These are phyloP conservation scores for Syzygium syzygioides DNA, from an alignment of 441 rosid genomes.

Conservation along the genomic window DNA sequence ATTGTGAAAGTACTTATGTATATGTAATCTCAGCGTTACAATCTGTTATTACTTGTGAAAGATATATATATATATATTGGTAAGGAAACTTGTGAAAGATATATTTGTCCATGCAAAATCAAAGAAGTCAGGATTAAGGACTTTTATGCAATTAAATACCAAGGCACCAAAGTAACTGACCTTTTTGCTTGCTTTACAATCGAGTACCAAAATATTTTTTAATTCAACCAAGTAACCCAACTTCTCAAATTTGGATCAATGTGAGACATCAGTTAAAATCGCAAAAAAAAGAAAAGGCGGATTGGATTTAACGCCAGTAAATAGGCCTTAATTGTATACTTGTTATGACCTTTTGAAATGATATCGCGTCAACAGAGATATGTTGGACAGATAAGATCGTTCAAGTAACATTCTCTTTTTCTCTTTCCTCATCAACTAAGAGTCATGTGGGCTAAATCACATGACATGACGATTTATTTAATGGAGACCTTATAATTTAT, in stretches of 20 bases:
- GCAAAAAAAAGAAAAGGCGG: not conserved
- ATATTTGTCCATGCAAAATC: not conserved
- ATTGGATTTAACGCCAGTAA: not conserved
- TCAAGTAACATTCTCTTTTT: not conserved
- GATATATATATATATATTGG: no score
- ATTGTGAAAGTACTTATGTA: not conserved
- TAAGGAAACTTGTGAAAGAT: not conserved
- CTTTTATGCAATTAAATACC: no score
- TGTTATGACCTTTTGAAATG: not conserved
- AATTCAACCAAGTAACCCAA: not conserved
- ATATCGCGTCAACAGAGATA: not conserved
- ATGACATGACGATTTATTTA: not conserved
- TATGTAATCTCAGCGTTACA: not conserved
- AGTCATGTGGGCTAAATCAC: not conserved
- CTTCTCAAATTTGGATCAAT: not conserved
- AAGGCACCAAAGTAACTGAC: not conserved
- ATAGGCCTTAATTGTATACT: not conserved
- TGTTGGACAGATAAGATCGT: rapidly evolving
- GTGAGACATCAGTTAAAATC: not conserved
- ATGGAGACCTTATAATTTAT: not conserved
- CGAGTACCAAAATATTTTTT: not conserved
- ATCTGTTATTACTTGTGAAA: not conserved
- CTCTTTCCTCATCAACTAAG: not conserved
- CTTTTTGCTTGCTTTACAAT: no score
- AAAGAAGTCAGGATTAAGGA: not conserved